phyloP scores from a whole-genome alignment of 1,139 yeast species.

The Yamadazyma buinensis region DNA sequence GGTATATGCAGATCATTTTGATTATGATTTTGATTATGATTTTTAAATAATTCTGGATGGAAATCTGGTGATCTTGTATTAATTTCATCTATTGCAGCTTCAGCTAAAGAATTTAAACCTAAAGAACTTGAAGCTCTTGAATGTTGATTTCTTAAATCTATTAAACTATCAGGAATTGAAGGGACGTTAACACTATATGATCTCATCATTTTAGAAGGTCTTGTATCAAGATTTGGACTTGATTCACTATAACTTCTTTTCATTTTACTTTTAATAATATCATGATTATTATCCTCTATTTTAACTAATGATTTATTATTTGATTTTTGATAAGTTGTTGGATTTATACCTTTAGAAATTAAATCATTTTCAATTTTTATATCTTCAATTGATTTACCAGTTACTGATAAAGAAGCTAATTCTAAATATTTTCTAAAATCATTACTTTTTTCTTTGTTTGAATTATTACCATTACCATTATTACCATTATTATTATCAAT shows the following conservation, averaged over 20 bases:
- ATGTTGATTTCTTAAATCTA: constrained; percentile 9
- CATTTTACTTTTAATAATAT: constrained; percentile 5
- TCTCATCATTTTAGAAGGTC: constrained; percentile 10
- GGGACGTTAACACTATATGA: constrained; percentile 16
- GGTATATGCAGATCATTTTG: constrained; percentile 4
- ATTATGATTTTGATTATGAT: not conserved
- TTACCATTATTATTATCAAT: not conserved
- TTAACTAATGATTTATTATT: constrained; percentile 10
- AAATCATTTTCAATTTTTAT: constrained; percentile 47
- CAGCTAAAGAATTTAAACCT: constrained; percentile 26
- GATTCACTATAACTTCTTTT: constrained; percentile 15
- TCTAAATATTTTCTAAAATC: constrained; percentile 43
- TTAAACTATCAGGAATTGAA: constrained; percentile 3
- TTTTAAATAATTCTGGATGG: constrained; percentile 1
- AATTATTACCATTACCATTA: not conserved
- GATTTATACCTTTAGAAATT: constrained; percentile 49
- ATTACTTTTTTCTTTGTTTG: not conserved
- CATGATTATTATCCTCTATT: constrained; percentile 4
- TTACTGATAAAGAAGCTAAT: constrained; percentile 50
- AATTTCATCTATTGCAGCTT: constrained; percentile 27
- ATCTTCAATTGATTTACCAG: constrained; percentile 49
- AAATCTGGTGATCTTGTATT: constrained; percentile 17
- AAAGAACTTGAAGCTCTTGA: constrained; percentile 3
- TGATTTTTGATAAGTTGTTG: constrained; percentile 20
- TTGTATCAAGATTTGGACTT: constrained; percentile 3